A percentile compares a stretch with the other conserved stretches of the same genome.
Conservation (phyloP, 2,329 filamentous ascomycete species). For the Metarhizium sp. region DNA sequence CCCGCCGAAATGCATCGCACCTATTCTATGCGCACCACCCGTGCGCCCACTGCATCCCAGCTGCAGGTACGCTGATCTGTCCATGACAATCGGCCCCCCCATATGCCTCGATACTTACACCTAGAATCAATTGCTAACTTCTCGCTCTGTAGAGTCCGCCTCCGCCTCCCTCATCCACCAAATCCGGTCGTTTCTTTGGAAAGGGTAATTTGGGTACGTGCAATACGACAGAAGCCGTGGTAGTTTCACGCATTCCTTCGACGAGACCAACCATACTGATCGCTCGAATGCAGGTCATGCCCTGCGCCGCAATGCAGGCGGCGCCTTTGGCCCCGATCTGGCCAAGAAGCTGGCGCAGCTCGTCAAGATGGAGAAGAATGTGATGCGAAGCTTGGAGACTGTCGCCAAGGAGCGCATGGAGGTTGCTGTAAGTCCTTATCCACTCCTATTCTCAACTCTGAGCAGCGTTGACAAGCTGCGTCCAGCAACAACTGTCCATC, state of each 20-base stretch:
- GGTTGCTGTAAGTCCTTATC: conserved; percentile 67
- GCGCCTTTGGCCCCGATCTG: conserved; percentile 74
- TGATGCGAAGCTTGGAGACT: conserved; percentile 95
- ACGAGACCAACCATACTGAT: not conserved
- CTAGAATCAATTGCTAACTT: conserved; percentile 6
- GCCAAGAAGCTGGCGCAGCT: conserved; percentile 96
- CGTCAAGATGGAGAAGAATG: conserved; percentile 99
- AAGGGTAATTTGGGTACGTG: conserved; percentile 76
- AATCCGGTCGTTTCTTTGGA: conserved; percentile 82
- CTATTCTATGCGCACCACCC: conserved; percentile 96
- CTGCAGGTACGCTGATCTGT: conserved; percentile 38
- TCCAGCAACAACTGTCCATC: conserved; percentile 92
- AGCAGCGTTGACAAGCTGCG: not conserved
- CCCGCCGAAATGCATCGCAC: conserved; percentile 78
- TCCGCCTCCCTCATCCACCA: conserved; percentile 84
- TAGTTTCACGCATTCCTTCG: not conserved
- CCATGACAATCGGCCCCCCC: not conserved
- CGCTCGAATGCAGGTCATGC: conserved; percentile 41
- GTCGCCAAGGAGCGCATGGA: conserved; percentile 97
- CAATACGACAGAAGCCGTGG: not conserved
- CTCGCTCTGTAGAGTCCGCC: conserved; percentile 64
- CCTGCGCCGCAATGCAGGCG: conserved; percentile 64
- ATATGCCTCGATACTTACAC: not conserved
- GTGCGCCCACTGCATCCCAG: conserved; percentile 86
- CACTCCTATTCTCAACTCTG: not conserved